phyloP scores from a whole-genome alignment of 192 early-diverging fungal species.

The Spizellomyces sp. region DNA sequence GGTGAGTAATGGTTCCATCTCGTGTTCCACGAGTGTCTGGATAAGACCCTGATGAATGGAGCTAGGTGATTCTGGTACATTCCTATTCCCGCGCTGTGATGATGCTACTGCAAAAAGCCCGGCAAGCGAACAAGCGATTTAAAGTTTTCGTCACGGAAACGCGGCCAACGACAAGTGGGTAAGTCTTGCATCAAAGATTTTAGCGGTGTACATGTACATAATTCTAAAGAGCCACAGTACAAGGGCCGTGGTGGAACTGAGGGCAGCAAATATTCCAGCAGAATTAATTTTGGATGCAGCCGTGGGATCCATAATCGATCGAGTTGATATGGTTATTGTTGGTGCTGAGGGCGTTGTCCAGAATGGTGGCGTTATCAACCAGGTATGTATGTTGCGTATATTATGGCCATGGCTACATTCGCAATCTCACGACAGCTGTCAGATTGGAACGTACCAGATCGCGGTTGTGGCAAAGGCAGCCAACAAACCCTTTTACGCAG shows the following conservation, averaged over 20 bases:
- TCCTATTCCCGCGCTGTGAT: constrained; percentile 95
- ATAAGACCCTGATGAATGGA: not conserved
- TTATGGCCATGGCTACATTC: not conserved
- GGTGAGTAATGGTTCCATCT: constrained; percentile 9
- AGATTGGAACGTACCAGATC: constrained; percentile 95
- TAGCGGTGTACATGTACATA: not conserved
- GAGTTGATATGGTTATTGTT: constrained; percentile 94
- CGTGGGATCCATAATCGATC: constrained; percentile 91
- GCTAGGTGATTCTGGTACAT: constrained; percentile 82
- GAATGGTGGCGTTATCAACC: constrained; percentile 97
- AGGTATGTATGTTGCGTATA: constrained; percentile 43
- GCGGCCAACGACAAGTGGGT: constrained; percentile 74
- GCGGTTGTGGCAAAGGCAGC: constrained; percentile 94
- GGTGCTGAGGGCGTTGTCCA: constrained; percentile 98
- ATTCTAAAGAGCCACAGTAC: not conserved
- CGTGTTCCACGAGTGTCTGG: not conserved
- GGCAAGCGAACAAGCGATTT: constrained; percentile 78
- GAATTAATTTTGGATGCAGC: constrained; percentile 88
- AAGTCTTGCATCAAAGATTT: constrained; percentile 15
- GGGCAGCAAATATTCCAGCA: constrained; percentile 75
- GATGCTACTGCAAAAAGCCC: constrained; percentile 74
- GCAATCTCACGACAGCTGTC: not conserved
- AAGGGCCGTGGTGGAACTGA: constrained; percentile 66
- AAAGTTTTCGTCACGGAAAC: constrained; percentile 94
- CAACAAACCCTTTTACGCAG: constrained; percentile 91